Conservation (phyloP, 2,329 filamentous ascomycete genomes). For the Didymella pomorum region DNA sequence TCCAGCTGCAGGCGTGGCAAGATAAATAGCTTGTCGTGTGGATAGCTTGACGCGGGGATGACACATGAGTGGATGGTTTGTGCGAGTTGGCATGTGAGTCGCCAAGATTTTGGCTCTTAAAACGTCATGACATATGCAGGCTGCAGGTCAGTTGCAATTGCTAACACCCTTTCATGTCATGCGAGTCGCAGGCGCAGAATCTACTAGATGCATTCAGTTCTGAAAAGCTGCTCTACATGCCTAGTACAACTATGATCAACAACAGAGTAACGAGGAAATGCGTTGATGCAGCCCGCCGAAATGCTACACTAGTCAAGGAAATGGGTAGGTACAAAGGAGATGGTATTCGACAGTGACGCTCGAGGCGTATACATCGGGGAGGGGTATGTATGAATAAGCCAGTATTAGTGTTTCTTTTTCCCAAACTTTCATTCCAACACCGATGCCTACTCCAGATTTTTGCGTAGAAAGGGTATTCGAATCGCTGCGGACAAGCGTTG, state of each 20-base stretch:
- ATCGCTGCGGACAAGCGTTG: conserved; percentile 9
- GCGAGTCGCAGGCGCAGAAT: neutral
- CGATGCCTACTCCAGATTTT: conserved; percentile 22
- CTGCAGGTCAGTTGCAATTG: conserved; percentile 3
- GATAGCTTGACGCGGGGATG: conserved; percentile 25
- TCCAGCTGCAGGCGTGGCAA: conserved; percentile 24
- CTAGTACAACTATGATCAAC: conserved; percentile 16
- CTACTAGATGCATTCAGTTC: conserved; percentile 13
- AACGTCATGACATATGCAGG: conserved; percentile 15
- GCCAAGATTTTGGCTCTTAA: conserved; percentile 30
- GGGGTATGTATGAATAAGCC: conserved; percentile 37
- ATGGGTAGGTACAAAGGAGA: conserved; percentile 45
- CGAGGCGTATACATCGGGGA: conserved; percentile 24
- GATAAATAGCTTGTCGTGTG: conserved; percentile 20
- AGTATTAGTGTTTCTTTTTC: conserved; percentile 43
- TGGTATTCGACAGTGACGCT: conserved; percentile 32
- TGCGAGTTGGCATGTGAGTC: conserved; percentile 37
- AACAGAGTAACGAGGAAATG: conserved; percentile 23
- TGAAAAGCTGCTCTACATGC: conserved; percentile 14
- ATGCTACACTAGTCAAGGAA: conserved; percentile 41
- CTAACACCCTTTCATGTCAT: neutral
- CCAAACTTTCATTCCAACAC: conserved; percentile 26
- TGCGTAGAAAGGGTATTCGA: conserved; percentile 24
- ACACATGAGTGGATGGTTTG: conserved; percentile 22
- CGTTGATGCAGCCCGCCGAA: conserved; percentile 38